Evolutionary conservation across 2,329 filamentous ascomycete species (phyloP).

Genomic region (Lasiodiplodia sp.): DNA sequence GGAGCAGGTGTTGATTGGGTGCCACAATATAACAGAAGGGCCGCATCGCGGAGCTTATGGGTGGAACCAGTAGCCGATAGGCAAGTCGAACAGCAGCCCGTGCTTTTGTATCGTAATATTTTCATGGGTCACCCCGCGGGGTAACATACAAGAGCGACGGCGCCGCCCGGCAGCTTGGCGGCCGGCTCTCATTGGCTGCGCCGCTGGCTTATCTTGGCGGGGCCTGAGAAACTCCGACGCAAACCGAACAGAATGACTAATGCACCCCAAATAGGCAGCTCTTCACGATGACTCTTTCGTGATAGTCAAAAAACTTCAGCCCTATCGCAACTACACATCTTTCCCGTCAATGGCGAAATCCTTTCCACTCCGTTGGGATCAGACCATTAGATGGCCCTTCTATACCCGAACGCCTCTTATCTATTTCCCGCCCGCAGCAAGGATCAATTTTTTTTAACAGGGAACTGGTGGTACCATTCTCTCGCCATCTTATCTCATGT

Average conservation of each 20-base stretch:
- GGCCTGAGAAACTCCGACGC: neutral
- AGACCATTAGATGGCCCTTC: neutral
- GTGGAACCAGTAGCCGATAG: conserved; percentile 3
- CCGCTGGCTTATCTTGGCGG: conserved; percentile 1
- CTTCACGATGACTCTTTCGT: neutral
- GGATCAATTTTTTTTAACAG: neutral
- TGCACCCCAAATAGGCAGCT: neutral
- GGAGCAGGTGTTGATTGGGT: neutral
- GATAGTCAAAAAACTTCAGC: neutral
- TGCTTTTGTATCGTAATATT: conserved; percentile 16
- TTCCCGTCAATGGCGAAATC: neutral
- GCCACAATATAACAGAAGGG: neutral
- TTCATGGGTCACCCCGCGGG: conserved; percentile 7
- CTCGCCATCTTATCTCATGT: neutral
- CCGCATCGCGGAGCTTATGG: neutral
- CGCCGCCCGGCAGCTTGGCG: neutral
- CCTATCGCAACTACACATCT: neutral
- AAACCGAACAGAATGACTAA: conserved; percentile 6
- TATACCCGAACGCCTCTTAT: neutral
- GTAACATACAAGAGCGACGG: neutral
- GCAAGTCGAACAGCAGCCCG: neutral
- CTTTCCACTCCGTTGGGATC: neutral
- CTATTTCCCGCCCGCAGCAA: neutral
- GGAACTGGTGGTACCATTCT: neutral
- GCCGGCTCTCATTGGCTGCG: neutral